Percentiles rank a stretch among this genome's conserved stretches.
Evolutionary conservation across 1,139 yeast genomes (phyloP).

Genomic region (Candida sojae): DNA sequence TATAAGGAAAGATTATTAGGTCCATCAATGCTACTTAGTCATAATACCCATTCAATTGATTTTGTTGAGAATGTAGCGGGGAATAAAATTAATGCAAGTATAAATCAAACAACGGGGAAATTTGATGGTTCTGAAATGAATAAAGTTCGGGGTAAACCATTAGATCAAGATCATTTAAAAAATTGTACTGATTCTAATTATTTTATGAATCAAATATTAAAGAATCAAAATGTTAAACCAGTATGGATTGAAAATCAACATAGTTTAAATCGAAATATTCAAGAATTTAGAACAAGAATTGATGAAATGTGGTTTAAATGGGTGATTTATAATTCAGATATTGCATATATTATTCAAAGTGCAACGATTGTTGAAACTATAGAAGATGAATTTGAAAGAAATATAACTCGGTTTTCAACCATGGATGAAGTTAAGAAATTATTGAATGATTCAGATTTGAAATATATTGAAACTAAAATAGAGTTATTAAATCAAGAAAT

Average conservation of each 20-base stretch:
- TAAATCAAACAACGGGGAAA: slow-evolving; percentile 60
- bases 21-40: slow-evolving; percentile 49
- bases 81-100: slow-evolving; percentile 71
- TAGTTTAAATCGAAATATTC: slow-evolving; percentile 49
- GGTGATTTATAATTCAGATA: slow-evolving; percentile 25
- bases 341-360: slow-evolving; percentile 17
- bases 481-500: slow-evolving; percentile 57
- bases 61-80: slow-evolving; percentile 68
- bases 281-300: slow-evolving; percentile 44
- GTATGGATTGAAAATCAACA: slow-evolving; percentile 89
- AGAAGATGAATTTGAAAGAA: slow-evolving; percentile 11
- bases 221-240: slow-evolving; percentile 76
- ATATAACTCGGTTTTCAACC: slow-evolving; percentile 5
- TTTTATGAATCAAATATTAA: slow-evolving; percentile 56
- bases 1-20: slow-evolving; percentile 66
- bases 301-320: slow-evolving; percentile 46
- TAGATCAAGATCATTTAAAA: slow-evolving; percentile 59
- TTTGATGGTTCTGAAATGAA: slow-evolving; percentile 52
- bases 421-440: background rate
- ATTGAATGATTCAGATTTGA: slow-evolving; percentile 14
- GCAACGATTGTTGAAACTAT: slow-evolving; percentile 18
- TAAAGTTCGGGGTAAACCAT: slow-evolving; percentile 61
- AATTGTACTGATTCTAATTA: slow-evolving; percentile 48
- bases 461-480: slow-evolving; percentile 47
- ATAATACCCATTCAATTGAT: slow-evolving; percentile 39